Evolutionary conservation across 139 green algal species (phyloP), one percentile per base, ranked within the genome.

Genomic region (Zygnema cylindricum): DNA sequence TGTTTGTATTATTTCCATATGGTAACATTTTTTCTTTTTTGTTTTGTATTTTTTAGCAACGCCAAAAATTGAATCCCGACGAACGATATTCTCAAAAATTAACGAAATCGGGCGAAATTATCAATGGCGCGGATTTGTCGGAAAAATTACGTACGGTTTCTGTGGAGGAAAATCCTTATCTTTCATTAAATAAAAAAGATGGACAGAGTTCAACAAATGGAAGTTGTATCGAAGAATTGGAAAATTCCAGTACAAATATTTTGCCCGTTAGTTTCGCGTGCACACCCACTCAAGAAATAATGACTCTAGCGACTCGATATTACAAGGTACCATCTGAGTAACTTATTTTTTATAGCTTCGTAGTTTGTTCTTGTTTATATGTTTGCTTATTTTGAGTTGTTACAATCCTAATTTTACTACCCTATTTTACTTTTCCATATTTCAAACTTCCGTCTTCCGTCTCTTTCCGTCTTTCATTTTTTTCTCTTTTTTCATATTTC

Each of bases 281-380:
- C 36, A 30, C 36, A 11, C 71, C 71, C 71, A 79, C 43, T 3
- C 71, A 79, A 79, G 77, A 84, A 57, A 42, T 11, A 11, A 76
- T 2, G 38, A 84, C 77, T 54, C 40, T 84, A 2, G 77, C 77
- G 2, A 57, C n/a, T 33, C 77, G 77, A 21, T 84, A 84, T 54
- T 84, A 84, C 40, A 84, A 84, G 71, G 71, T 79, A 43, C 36
- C 7, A n/a, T n/a, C n/a, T n/a, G n/a, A n/a, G n/a, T n/a, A n/a
- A n/a, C n/a, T n/a, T n/a, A n/a, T n/a, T n/a, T n/a, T n/a, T n/a
- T n/a, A n/a, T n/a, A n/a, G n/a, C n/a, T n/a, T n/a, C n/a, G n/a
- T n/a, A n/a, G n/a, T n/a, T n/a, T n/a, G 49, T 63, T 63, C 16
- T 63, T 7, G 49, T 25, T 63, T 16, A 63, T 63, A 63, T 25